Evolutionary conservation across 345 rosid genomes (phyloP).

Genomic region (Geranium rotundifolium): DNA sequence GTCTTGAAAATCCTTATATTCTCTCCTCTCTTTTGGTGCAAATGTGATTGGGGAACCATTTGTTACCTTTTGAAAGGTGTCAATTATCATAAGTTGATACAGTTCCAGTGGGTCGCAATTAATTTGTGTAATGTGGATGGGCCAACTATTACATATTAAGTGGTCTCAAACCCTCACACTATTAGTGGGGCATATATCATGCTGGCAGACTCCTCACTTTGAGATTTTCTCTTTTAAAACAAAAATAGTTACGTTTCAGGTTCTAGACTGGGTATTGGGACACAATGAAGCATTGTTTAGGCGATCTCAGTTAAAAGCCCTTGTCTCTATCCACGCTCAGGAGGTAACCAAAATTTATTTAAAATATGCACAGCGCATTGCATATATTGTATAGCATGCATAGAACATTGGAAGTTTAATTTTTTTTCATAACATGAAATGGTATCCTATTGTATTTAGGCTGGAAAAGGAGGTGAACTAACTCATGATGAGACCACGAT

Average conservation of each 20-base stretch:
- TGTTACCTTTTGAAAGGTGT: too few relatives aligned
- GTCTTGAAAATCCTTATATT: too few relatives aligned
- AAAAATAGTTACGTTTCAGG: constrained; percentile 16
- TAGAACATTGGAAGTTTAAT: neutral
- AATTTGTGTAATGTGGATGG: too few relatives aligned
- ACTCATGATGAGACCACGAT: constrained; percentile 90
- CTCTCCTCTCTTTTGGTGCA: too few relatives aligned
- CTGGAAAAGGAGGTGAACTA: constrained; percentile 89
- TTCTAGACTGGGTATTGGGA: constrained; percentile 68
- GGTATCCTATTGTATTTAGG: constrained; percentile 29
- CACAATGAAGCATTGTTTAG: constrained; percentile 74
- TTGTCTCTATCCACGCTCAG: constrained; percentile 69
- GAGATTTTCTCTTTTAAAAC: neutral
- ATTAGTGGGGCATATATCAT: neutral
- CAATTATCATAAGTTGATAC: too few relatives aligned
- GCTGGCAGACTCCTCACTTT: neutral
- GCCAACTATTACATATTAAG: too few relatives aligned
- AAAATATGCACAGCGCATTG: neutral
- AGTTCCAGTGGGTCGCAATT: too few relatives aligned
- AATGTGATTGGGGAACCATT: too few relatives aligned
- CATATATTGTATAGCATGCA: neutral
- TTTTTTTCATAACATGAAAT: neutral
- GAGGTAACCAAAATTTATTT: constrained; percentile 34
- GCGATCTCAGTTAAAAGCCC: constrained; percentile 81
- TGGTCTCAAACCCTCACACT: too few relatives aligned